Evolutionary conservation across 371 early-diverging fungal species (phyloP).

Genomic region (Mucor sp.): DNA sequence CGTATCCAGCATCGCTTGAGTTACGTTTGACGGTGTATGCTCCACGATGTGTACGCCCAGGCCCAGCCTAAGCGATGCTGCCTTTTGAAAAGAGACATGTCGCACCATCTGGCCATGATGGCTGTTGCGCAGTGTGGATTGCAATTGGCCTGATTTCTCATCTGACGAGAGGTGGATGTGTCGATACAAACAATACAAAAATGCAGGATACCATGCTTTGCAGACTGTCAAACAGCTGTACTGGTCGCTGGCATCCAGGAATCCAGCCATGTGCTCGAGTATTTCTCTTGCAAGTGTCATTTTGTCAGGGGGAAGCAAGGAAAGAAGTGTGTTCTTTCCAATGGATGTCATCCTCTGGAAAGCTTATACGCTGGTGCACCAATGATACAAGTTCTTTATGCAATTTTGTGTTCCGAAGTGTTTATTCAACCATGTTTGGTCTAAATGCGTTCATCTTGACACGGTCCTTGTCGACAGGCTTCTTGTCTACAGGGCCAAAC

Average conservation of each 20-base stretch:
- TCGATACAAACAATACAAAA: not conserved
- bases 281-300: not conserved
- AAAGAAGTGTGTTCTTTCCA: not conserved
- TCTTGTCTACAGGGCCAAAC: conserved; percentile 55
- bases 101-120: not conserved
- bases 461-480: conserved; percentile 28
- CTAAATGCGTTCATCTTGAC: conserved; percentile 27
- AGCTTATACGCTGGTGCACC: not conserved
- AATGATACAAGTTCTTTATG: not conserved
- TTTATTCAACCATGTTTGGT: conserved; percentile 4
- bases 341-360: not conserved
- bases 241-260: not conserved
- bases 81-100: not conserved
- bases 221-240: not conserved
- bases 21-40: not conserved
- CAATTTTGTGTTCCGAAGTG: not conserved
- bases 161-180: not conserved
- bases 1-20: not conserved
- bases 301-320: not conserved
- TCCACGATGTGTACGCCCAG: not conserved
- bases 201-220: not conserved
- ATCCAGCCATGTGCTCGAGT: not conserved
- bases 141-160: not conserved
- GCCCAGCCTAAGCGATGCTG: not conserved
- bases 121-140: not conserved